Conservation (phyloP, 805 yeast species). For the Cephaloascus albidus region DNA sequence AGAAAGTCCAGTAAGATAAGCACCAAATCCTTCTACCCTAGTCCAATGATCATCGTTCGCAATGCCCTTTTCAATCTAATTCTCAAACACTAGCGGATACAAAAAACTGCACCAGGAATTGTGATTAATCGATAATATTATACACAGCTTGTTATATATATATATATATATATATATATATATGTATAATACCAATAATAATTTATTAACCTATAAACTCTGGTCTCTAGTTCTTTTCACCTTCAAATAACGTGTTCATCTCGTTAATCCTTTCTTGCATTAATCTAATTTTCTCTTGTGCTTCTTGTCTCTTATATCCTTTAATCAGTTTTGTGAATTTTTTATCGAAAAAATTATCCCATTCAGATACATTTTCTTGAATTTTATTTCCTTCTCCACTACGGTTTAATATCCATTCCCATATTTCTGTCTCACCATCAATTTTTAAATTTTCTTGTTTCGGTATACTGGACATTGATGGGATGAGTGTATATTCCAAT, state of each 20-base stretch:
- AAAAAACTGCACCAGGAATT: too few relatives aligned
- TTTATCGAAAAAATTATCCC: slow-evolving; percentile 1
- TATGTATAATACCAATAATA: not conserved
- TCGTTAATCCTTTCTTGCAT: slow-evolving; percentile 32
- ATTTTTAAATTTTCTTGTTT: slow-evolving; percentile 14
- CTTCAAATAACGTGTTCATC: slow-evolving; percentile 9
- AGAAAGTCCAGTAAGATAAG: too few relatives aligned
- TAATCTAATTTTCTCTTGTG: slow-evolving; percentile 34
- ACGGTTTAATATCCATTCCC: slow-evolving; percentile 59
- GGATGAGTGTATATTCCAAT: slow-evolving; percentile 25
- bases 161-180: too few relatives aligned
- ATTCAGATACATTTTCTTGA: slow-evolving; percentile 1
- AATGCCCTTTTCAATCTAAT: too few relatives aligned
- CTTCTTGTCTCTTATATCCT: slow-evolving; percentile 27
- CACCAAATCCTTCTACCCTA: too few relatives aligned
- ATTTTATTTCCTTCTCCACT: slow-evolving; percentile 8
- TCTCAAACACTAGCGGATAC: too few relatives aligned
- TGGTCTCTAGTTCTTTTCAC: too few relatives aligned
- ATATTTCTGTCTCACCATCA: slow-evolving; percentile 49
- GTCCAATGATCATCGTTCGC: too few relatives aligned
- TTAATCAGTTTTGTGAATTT: slow-evolving; percentile 5
- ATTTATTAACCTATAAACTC: not conserved
- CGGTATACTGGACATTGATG: slow-evolving; percentile 26
- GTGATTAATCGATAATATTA: too few relatives aligned
- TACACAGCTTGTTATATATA: too few relatives aligned